A percentile compares a stretch with the other conserved stretches of the same genome.
phyloP scores from a whole-genome alignment of 345 rosid genomes.

The Euphorbia lathyris region DNA sequence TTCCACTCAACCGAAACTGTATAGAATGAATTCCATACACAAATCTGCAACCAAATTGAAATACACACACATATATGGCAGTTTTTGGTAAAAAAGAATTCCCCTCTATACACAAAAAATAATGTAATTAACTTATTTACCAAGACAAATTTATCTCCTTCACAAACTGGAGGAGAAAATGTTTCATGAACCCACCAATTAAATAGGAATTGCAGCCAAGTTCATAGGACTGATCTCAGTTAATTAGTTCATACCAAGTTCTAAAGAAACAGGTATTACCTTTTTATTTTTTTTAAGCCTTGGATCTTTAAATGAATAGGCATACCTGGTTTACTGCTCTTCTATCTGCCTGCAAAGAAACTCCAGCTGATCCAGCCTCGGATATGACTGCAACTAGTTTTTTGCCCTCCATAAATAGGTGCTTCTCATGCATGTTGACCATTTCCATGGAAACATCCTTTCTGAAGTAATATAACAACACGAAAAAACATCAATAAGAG shows the following conservation, averaged over 20 bases:
- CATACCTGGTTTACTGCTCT: constrained; percentile 86
- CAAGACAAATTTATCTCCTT: not conserved
- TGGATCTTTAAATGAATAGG: constrained; percentile 12
- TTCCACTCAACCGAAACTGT: too few species aligned
- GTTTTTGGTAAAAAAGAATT: not conserved
- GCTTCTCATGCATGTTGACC: constrained; percentile 99
- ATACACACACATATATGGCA: too few species aligned
- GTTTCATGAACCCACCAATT: too few species aligned
- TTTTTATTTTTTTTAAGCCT: not conserved
- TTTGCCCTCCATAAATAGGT: constrained; percentile 97
- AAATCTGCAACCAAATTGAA: too few species aligned
- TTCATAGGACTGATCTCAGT: not conserved
- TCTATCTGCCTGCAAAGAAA: constrained; percentile 97
- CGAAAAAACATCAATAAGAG: constrained; percentile 13
- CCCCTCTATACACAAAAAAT: not conserved
- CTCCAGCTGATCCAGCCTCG: constrained; percentile 99
- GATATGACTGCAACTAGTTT: constrained; percentile 90
- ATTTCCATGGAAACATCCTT: constrained; percentile 97
- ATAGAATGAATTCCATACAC: too few species aligned
- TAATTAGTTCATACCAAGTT: not conserved
- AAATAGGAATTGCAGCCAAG: too few species aligned
- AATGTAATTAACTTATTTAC: not conserved
- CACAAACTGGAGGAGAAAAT: too few species aligned
- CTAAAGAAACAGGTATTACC: not conserved
- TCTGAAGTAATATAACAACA: constrained; percentile 41